Base-by-base conservation (phyloP, 2,329 filamentous ascomycete species). In the Penicillium hesseltinei region DNA sequence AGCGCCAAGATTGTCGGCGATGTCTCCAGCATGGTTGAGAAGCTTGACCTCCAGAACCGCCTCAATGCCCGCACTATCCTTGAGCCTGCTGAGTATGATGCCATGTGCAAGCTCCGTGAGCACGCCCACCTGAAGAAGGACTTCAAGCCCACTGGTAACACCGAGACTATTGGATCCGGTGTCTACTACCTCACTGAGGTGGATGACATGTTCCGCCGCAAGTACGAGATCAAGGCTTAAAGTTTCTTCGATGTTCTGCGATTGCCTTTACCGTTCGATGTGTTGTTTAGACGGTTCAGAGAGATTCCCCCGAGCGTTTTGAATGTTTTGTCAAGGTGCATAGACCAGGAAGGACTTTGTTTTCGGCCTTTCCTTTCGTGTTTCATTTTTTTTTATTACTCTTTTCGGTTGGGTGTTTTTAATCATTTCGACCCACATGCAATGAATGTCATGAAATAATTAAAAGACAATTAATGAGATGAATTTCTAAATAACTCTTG, bases 181-280 rank as follows among this genome's bases (percentile, higher is more conserved):
- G 86, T 86, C 23, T 94, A 93, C 81, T 94, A 92, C 79, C 82
- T 94, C 58, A 85, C 85, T 71, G 86, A 88, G 74, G 84, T 94
- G 47, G 90, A 94, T 71, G 89, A 91, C 68, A 91, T 91, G 89
- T 94, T 90, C 87, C 87, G 89, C 80, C 85, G 90, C 69, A 84
- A 84, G 73, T 94, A 94, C 77, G 78, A 82, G 56, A 73, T 92
- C 79, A 90, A 92, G 83, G 87, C 83, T 75, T 92, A 84, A 72
- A 23, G 13, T 13, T 23, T 40, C 19, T 51, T 52, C 62, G 58
- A 51, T 51, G 31, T 62, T 54, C 31, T 57, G 61, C 54, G 54
- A 59, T 60, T 63, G 65, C 58, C 60, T 67, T 61, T 62, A 51
- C 65, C 61, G 62, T 66, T 69, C 64, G 63, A 64, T 60, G 60